Evolutionary conservation across 2,329 filamentous ascomycete species (phyloP), one percentile per base, ranked within the genome.

Genomic region (Mycosphaerella arachidis): DNA sequence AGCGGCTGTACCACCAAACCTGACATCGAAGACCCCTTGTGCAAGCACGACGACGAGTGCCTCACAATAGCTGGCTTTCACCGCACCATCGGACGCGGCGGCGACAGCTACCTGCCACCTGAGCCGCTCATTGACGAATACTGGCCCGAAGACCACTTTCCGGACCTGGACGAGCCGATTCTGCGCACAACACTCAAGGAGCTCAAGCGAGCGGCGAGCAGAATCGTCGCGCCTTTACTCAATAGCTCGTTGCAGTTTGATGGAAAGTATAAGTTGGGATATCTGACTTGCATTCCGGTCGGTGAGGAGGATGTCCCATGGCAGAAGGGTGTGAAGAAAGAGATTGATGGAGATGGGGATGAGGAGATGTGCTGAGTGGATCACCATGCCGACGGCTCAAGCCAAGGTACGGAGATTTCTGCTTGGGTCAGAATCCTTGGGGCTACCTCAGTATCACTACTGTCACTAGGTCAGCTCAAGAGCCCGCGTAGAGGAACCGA

Each of bases 251-350:
- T 46, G 18, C 35, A 43, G 18, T 52, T 27, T 29, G 48, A 45
- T 50, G 46, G 29, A 3, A 64, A 51, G 27, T 59, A 58, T 18
- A 58, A 54, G 13, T 65, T 76, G n/a, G 62, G 64, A 4, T 77
- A 73, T 62, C 57, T 76, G 57, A 76, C 71, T 24, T 77, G 73
- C 58, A 62, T 66, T 6, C 67, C 72, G 53, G 63, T 75, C 1
- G 40, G 48, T 24, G 29, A 35, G n/a, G 61, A 57, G 29, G 71
- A 75, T 55, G 58, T 72, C 40, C 71, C 69, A 24, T 76, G 74
- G 75, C 45, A 56, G 10, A 55, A 33, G 40, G 51, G 29, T n/a
- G 58, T 50, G 48, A 56, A 56, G 12, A 48, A 30, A 20, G 48
- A 33, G 12, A 58, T 48, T 10, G 56, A 56, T 16, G 60, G 48